Conservation (phyloP, 2,329 filamentous ascomycete species). For the Fusarium hostae region DNA sequence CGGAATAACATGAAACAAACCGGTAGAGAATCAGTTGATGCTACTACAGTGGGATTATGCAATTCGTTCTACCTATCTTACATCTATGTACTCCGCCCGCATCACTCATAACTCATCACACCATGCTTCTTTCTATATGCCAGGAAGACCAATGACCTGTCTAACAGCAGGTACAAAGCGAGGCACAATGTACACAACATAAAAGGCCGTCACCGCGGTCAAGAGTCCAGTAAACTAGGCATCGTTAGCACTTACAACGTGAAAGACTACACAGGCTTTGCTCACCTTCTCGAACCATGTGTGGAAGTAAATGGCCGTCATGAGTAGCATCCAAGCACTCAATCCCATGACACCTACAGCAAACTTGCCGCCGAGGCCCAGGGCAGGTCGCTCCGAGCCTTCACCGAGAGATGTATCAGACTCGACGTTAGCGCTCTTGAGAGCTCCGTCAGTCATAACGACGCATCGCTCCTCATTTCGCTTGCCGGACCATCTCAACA, state of each 20-base stretch:
- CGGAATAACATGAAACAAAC: neutral
- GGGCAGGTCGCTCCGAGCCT: conserved; percentile 40
- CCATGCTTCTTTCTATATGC: conserved; percentile 53
- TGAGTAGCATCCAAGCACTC: conserved; percentile 95
- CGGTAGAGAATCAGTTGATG: neutral
- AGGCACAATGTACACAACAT: conserved; percentile 63
- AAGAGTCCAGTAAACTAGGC: conserved; percentile 64
- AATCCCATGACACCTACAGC: conserved; percentile 73
- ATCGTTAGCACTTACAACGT: conserved; percentile 37
- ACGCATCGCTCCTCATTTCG: conserved; percentile 71
- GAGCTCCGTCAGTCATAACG: conserved; percentile 73
- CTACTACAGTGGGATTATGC: neutral
- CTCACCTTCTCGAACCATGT: conserved; percentile 96
- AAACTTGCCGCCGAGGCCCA: conserved; percentile 64
- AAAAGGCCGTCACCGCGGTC: conserved; percentile 59
- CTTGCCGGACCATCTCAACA: conserved; percentile 56
- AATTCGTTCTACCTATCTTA: conserved; percentile 13
- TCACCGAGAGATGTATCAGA: conserved; percentile 42
- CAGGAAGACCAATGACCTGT: conserved; percentile 61
- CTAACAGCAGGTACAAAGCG: conserved; percentile 60
- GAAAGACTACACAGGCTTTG: neutral
- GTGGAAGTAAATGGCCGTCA: conserved; percentile 99
- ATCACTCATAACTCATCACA: conserved; percentile 26
- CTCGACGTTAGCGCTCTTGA: conserved; percentile 68
- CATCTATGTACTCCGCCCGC: conserved; percentile 7